Evolutionary conservation across 306 rosid species (phyloP), one percentile per base, ranked within the genome.

Genomic region (Potentilla sterilis): DNA sequence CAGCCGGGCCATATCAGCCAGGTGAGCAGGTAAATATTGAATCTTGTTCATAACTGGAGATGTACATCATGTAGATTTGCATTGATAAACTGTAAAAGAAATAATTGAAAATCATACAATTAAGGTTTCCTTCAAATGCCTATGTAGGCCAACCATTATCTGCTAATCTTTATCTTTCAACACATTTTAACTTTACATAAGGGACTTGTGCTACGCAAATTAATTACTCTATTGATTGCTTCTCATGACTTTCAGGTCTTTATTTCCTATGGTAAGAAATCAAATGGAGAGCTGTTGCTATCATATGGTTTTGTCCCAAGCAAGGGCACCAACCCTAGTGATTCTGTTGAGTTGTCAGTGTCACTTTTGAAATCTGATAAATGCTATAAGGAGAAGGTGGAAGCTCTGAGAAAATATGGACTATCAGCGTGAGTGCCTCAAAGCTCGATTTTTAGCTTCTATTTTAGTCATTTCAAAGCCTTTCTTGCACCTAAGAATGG

Each of bases 221-320:
- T 66, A 54, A 61, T 59, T 47, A 34, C 32, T 73, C 37, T 34
- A 40, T 43, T 81, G 55, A 83, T 70, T 74, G 4, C 79, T 80
- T 42, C 69, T 77, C 32, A 61, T 82, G 63, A 75, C 82, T 78
- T 72, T 66, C 87, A 95, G 98, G 97, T 95, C 75, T 95, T 92
- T 81, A 95, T 95, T 82, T 95, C 98, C 0, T 95, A 92, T 75
- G 97, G 97, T 22, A 95, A 87, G 76, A 95, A 95, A 83, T 95
- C 98, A 62, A 95, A 92, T 7, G 97, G 97, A 79, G 97, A 95
- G 89, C 88, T 90, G 48, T 84, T 95, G 86, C 79, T 95, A 32
- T 95, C 98, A 9, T 95, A 95, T 72, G 97, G 98, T 12, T 94
- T 92, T 92, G 97, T 92, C 72, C 96, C 96, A 42, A 90, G 83